These are phyloP conservation scores for Irpex sp. DNA, from an alignment of 1,284 basidiomycete species.

Conservation along the genomic window DNA sequence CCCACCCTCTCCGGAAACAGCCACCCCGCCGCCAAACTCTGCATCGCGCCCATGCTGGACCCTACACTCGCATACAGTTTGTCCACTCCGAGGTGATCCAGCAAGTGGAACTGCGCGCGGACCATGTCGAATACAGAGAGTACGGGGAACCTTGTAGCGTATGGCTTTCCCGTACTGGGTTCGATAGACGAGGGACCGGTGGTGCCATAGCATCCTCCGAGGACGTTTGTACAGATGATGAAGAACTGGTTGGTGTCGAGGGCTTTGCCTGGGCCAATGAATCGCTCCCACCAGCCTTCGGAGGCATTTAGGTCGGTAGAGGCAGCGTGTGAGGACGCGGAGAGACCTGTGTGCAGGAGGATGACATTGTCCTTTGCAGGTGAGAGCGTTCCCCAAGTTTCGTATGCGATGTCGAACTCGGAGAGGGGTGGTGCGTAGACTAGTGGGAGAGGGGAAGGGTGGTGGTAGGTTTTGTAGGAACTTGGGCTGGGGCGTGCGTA, in stretches of 20 bases:
- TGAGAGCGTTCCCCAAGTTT: constrained; percentile 94
- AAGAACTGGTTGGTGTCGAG: constrained; percentile 94
- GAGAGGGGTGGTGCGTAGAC: constrained; percentile 75
- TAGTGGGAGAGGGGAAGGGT: constrained; percentile 62
- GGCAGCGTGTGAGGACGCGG: constrained; percentile 94
- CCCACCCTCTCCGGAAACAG: constrained; percentile 87
- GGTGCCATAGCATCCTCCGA: constrained; percentile 96
- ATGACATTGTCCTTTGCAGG: constrained; percentile 83
- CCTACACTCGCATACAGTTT: constrained; percentile 92
- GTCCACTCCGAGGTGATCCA: constrained; percentile 84
- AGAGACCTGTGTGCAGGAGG: constrained; percentile 95
- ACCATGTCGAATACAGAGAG: constrained; percentile 97
- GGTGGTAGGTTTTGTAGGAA: constrained; percentile 66
- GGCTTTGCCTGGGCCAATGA: constrained; percentile 92
- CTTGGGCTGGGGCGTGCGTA: constrained; percentile 73
- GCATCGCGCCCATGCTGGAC: constrained; percentile 97
- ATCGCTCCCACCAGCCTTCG: constrained; percentile 98
- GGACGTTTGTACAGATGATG: constrained; percentile 94
- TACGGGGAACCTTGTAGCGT: constrained; percentile 91
- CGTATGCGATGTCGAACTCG: constrained; percentile 88
- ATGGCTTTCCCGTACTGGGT: constrained; percentile 64
- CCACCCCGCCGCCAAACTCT: constrained; percentile 93
- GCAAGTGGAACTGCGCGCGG: constrained; percentile 83
- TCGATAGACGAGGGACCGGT: constrained; percentile 89
- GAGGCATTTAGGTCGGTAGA: constrained; percentile 76